Evolutionary conservation across 176 grass and related monocot genomes (phyloP).

Genomic region (Eragrostis curvula): DNA sequence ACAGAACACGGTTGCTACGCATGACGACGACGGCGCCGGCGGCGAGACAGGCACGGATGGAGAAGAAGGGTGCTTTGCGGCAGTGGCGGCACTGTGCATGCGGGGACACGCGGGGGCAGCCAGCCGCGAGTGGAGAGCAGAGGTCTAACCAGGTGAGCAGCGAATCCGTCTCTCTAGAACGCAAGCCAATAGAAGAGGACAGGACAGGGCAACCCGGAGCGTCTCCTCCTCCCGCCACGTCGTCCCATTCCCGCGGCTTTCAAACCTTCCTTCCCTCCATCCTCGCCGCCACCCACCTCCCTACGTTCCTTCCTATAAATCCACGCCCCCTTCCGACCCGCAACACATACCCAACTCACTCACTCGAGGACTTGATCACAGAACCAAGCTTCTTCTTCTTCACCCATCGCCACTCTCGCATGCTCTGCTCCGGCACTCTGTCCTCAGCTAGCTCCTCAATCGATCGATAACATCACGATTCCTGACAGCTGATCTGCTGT

Average conservation of each 20-base stretch:
- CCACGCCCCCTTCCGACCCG: neutral
- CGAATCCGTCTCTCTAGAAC: slow-evolving; percentile 10
- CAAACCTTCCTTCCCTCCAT: neutral
- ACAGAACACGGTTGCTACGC: no score
- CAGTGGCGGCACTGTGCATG: neutral
- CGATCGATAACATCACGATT: neutral
- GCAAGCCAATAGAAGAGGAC: neutral
- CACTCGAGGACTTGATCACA: neutral
- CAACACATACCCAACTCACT: neutral
- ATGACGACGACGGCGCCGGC: neutral
- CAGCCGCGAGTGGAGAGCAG: neutral
- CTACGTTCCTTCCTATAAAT: slow-evolving; percentile 15
- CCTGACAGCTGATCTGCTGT: neutral
- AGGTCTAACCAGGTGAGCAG: neutral
- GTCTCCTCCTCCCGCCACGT: slow-evolving; percentile 3
- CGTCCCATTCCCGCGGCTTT: neutral
- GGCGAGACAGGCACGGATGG: neutral
- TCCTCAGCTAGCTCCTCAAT: neutral
- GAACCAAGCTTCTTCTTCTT: no score
- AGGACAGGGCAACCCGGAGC: neutral
- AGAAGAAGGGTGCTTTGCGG: neutral
- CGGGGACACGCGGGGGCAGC: slow-evolving; percentile 16
- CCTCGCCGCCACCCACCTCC: neutral
- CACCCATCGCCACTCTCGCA: neutral
- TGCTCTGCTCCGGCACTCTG: neutral